Evolutionary conservation across 1,284 basidiomycete genomes (phyloP), one percentile per base, ranked within the genome.

Genomic region (Sporisorium exsertum): DNA sequence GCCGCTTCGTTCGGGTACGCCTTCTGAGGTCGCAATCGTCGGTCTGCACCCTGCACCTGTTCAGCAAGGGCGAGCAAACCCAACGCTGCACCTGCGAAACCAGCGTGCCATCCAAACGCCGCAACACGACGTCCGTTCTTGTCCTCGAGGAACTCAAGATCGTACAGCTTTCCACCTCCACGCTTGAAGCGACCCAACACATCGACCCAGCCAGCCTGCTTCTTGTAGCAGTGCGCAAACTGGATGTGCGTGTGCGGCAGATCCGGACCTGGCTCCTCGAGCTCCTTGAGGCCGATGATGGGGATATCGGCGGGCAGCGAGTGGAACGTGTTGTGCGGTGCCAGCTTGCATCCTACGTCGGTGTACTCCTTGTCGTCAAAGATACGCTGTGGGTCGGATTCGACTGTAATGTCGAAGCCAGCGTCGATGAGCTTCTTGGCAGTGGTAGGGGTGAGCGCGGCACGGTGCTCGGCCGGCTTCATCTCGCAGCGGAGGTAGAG

Each of bases 61-160:
- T 85, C 82, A 7, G 93, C 93, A 53, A 92, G 87, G 3, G 94
- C 95, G 22, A 99, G 89, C 7, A 92, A 91, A 56, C 95, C 95
- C 0, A 94, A 93, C 2, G 96, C 97, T 6, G 97, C 95, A 27
- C 97, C 97, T 8, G 96, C 95, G 80, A 98, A 99, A 3, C 97
- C 97, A 15, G 97, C 97, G 87, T 99, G 93, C 89, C 93, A 99
- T 8, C 97, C 97, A 83, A 99, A 99, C 0, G 97, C 97, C n/a
- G 97, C 97, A 27, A 99, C 96, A 40, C 97, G 92, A 37, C 94
- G 89, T 26, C 94, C 94, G 47, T 86, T 88, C 18, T 88, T 90
- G 85, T 99, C 95, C 78, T 91, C 93, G 69, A 99, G 88, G 88
- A 99, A 99, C 87, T 99, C 97, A 71, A 99, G 89, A 87, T 99